Evolutionary conservation across 345 rosid genomes (phyloP), one percentile per base, ranked within the genome.

Genomic region (Dovyalis caffra): DNA sequence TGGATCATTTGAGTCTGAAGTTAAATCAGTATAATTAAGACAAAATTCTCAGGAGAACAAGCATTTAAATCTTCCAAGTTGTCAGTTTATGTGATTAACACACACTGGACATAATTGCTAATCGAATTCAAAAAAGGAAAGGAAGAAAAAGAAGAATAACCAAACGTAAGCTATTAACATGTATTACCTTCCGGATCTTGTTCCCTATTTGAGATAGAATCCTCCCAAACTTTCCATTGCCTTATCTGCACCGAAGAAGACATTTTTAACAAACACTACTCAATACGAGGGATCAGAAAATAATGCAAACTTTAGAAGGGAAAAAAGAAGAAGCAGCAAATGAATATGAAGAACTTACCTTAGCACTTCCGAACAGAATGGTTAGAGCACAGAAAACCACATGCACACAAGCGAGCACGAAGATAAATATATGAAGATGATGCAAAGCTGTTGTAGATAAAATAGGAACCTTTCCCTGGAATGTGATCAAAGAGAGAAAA

Each of bases 111-210:
- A 10, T 12, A 43, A 14, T 43, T 15, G 47, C 47, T 43, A 43
- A 43, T 16, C 47, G 21, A 49, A 8, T 20, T 20, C 14, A 64
- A 38, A n/a, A n/a, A n/a, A n/a, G n/a, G n/a, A n/a, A n/a, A n/a
- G n/a, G n/a, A n/a, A 12, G 40, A 31, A 15, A 64, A 72, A 49
- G 43, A 58, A n/a, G 32, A 28, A 64, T 35, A 32, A 47, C 60
- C 37, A 28, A 64, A 64, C 45, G 34, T 20, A 12, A 69, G 53
- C 62, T 14, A 25, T 25, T 56, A 9, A n/a, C 60, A 56, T n/a
- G 60, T 37, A 23, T 64, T 85, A 90, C 99, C 86, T 29, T 81
- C 85, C 23, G 89, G 33, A 79, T 88, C 89, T 74, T 73, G 73
- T 45, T 21, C 75, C 26, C 72, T 77, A 47, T 56, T 62, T 34